Conservation (phyloP, 257 asterid species). For the Solanum lycopersicoides region DNA sequence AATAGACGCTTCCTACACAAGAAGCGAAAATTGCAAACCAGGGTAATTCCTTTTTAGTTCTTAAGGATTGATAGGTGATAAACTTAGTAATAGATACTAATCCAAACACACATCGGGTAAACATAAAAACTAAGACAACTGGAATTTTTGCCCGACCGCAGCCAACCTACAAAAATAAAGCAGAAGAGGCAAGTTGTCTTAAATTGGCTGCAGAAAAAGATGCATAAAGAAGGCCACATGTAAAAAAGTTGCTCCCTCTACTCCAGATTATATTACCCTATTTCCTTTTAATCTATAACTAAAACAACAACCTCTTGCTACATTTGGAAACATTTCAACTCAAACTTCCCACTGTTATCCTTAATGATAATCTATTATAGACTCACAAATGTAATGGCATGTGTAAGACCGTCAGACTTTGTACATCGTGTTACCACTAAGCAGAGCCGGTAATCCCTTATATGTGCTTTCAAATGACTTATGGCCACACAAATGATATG, state of each 20-base stretch:
- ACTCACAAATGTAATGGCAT: background rate
- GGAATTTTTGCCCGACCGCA: background rate
- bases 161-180: background rate
- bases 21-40: background rate
- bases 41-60: background rate
- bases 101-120: background rate
- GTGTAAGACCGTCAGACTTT: background rate
- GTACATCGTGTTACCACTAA: background rate
- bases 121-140: background rate
- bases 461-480: background rate
- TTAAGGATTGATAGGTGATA: background rate
- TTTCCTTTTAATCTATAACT: background rate
- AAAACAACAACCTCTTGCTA: background rate
- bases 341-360: background rate
- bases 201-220: background rate
- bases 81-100: background rate
- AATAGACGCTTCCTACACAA: constrained; percentile 69
- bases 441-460: background rate
- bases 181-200: background rate
- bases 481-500: background rate
- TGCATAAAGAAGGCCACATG: background rate
- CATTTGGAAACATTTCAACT: background rate
- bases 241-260: background rate
- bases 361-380: background rate
- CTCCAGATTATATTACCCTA: background rate